phyloP scores from a whole-genome alignment of 1,284 basidiomycete species.

The Cutaneotrichosporon dermatis region DNA sequence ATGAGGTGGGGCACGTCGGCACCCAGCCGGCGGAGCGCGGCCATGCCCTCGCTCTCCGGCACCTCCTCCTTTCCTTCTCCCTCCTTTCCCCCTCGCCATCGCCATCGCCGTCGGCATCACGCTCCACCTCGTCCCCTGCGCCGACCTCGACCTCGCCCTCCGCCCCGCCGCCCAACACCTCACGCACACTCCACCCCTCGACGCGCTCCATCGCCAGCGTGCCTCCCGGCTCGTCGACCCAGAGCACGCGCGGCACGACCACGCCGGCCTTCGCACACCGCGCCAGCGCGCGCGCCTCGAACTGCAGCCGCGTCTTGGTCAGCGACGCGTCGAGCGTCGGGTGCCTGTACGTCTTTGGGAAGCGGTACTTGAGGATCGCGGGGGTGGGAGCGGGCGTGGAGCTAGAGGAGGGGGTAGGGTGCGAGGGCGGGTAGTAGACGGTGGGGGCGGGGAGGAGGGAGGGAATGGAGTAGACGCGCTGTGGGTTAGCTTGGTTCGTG shows the following conservation, averaged over 20 bases:
- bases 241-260: constrained; percentile 76
- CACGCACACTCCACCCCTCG: constrained; percentile 75
- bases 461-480: constrained; percentile 74
- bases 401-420: constrained; percentile 12
- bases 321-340: constrained; percentile 70
- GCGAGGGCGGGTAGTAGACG: constrained; percentile 33
- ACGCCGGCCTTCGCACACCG: constrained; percentile 79
- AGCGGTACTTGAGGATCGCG: constrained; percentile 85
- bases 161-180: constrained; percentile 64
- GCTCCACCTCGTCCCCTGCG: constrained; percentile 54
- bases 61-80: constrained; percentile 1
- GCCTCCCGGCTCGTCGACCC: constrained; percentile 78
- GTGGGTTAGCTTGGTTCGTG: constrained; percentile 10
- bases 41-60: constrained; percentile 30
- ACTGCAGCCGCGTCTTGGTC: constrained; percentile 73
- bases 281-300: constrained; percentile 81
- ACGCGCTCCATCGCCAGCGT: constrained; percentile 87
- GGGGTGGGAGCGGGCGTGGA: constrained; percentile 35
- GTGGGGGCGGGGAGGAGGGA: constrained; percentile 48
- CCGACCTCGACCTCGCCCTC: constrained; percentile 53
- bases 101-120: constrained; percentile 35
- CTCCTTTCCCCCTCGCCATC: constrained; percentile 16
- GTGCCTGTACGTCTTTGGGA: constrained; percentile 88
- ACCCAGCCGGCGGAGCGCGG: constrained; percentile 54
- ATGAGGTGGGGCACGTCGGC: constrained; percentile 66